A percentile compares a stretch with the other conserved stretches of the same genome.
These are phyloP conservation scores for Erodium maritimum DNA, from an alignment of 345 rosid species.

Conservation along the genomic window DNA sequence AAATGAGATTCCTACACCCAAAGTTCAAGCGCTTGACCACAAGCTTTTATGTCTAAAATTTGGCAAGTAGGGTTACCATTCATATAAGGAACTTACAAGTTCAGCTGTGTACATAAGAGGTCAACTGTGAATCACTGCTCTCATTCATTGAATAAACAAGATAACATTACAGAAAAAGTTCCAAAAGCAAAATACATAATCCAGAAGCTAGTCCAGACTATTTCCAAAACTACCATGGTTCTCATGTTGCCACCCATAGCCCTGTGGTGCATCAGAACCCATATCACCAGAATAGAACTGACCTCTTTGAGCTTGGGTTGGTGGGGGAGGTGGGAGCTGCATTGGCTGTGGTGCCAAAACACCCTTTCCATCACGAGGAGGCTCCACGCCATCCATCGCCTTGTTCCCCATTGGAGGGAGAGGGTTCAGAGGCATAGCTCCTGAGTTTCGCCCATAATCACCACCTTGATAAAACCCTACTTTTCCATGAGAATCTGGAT, in stretches of 20 bases:
- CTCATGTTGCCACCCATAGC: constrained; percentile 70
- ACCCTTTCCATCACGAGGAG: constrained; percentile 38
- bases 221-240: constrained; percentile 53
- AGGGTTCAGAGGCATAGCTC: constrained; percentile 27
- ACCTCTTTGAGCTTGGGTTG: constrained; percentile 29
- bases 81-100: no score
- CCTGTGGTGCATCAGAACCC: constrained; percentile 52
- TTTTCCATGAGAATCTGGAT: constrained; percentile 34
- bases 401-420: constrained; percentile 23
- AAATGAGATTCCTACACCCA: no score
- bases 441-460: constrained; percentile 40
- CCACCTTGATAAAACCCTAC: constrained; percentile 39
- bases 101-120: no score
- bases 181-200: constrained; percentile 8
- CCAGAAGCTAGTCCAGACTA: constrained; percentile 33
- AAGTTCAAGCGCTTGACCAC: no score
- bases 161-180: not conserved
- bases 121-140: not conserved
- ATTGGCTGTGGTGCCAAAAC: constrained; percentile 35
- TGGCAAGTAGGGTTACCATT: no score
- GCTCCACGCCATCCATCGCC: constrained; percentile 35
- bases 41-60: no score
- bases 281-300: constrained; percentile 37
- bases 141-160: no score
- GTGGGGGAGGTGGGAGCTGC: constrained; percentile 34